phyloP scores from a whole-genome alignment of 257 asterid species.

The Lycium ferocissimum region DNA sequence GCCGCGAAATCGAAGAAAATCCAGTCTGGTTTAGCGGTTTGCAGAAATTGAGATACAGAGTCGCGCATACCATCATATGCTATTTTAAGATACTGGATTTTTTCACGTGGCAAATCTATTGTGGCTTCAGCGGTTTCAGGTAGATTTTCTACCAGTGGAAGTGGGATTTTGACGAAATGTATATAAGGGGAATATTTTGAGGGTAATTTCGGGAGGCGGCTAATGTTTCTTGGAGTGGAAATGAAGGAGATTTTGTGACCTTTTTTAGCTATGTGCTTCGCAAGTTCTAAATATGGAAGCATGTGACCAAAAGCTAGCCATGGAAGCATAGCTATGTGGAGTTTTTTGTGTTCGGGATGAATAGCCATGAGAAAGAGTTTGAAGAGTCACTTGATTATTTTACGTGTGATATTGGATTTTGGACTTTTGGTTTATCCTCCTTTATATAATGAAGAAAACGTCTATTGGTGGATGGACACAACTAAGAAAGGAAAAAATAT shows the following conservation, averaged over 20 bases:
- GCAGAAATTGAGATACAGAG: too few relatives aligned
- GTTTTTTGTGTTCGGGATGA: background rate
- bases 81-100: too few relatives aligned
- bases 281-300: conserved; percentile 51
- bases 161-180: background rate
- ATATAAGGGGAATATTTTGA: conserved; percentile 39
- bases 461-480: too few relatives aligned
- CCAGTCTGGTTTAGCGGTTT: too few relatives aligned
- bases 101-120: too few relatives aligned
- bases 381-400: background rate
- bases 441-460: background rate
- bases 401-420: background rate
- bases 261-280: conserved; percentile 54
- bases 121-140: too few relatives aligned
- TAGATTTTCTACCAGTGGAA: background rate
- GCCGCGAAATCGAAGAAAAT: too few relatives aligned
- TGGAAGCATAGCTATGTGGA: conserved; percentile 61
- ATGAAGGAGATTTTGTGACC: conserved; percentile 59
- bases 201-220: conserved; percentile 61
- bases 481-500: too few relatives aligned
- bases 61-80: too few relatives aligned
- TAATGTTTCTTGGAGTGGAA: conserved; percentile 62
- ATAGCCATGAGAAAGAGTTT: background rate
- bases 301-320: conserved; percentile 77
- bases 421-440: background rate